A percentile compares a stretch with the other conserved stretches of the same genome.
Evolutionary conservation across 2,329 filamentous ascomycete genomes (phyloP).

Genomic region (Venturia aucupariae): DNA sequence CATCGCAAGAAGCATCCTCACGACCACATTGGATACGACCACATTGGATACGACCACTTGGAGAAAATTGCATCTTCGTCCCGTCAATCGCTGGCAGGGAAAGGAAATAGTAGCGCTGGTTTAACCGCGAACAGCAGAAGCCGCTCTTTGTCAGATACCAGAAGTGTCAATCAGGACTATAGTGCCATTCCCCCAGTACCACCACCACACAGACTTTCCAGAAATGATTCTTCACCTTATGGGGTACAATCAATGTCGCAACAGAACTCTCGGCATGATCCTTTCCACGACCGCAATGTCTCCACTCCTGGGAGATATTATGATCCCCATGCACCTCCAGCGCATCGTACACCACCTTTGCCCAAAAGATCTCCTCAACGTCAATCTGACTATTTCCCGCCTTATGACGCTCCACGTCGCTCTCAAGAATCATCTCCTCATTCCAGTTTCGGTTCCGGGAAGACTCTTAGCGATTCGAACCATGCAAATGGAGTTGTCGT

Average conservation of each 20-base stretch:
- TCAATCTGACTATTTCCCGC: background rate
- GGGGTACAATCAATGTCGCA: background rate
- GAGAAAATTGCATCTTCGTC: background rate
- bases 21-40: background rate
- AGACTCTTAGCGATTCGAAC: background rate
- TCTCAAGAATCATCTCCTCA: background rate
- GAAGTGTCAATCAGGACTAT: background rate
- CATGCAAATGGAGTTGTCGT: background rate
- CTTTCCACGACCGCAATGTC: background rate
- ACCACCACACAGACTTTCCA: background rate
- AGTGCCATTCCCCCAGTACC: background rate
- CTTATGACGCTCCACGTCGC: background rate
- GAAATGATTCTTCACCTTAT: background rate
- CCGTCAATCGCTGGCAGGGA: background rate
- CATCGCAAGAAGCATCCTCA: background rate
- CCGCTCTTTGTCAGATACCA: background rate
- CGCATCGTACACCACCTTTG: background rate
- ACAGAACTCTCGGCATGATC: background rate
- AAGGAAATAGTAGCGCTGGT: background rate
- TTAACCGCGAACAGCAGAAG: background rate
- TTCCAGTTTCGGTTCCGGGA: background rate
- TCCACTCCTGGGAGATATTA: background rate
- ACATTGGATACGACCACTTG: background rate
- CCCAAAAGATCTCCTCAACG: background rate
- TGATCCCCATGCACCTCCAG: background rate